phyloP scores from a whole-genome alignment of 1,284 basidiomycete species.

The Heterobasidion occidentale region DNA sequence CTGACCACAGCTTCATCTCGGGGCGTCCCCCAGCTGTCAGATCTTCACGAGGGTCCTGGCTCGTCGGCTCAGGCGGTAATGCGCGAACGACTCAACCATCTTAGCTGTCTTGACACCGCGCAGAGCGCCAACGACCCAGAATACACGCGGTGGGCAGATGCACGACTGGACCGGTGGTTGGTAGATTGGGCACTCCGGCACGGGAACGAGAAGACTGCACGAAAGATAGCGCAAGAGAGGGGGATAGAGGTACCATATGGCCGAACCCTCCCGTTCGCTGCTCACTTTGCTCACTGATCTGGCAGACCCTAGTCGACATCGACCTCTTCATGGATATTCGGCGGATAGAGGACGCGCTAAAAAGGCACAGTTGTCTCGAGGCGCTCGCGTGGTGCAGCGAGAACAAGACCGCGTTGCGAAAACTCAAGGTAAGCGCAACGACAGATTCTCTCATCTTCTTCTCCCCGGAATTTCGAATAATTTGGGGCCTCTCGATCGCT shows the following conservation, averaged over 20 bases:
- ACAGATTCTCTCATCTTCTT: slow-evolving; percentile 2
- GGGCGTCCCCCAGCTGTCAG: slow-evolving; percentile 44
- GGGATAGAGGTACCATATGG: slow-evolving; percentile 52
- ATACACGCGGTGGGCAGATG: slow-evolving; percentile 71
- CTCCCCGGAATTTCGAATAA: slow-evolving; percentile 1
- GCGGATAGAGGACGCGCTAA: slow-evolving; percentile 77
- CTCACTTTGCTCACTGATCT: not conserved
- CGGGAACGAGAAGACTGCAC: slow-evolving; percentile 65
- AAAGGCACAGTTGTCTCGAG: slow-evolving; percentile 72
- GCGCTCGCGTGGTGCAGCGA: slow-evolving; percentile 95
- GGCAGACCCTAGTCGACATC: slow-evolving; percentile 78
- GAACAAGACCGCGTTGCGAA: slow-evolving; percentile 87
- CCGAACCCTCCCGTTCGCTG: slow-evolving; percentile 2
- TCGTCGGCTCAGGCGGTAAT: slow-evolving; percentile 65
- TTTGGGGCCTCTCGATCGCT: slow-evolving; percentile 4
- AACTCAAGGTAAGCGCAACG: slow-evolving; percentile 63
- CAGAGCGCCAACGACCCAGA: slow-evolving; percentile 44
- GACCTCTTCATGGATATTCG: slow-evolving; percentile 87
- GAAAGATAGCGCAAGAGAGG: slow-evolving; percentile 60
- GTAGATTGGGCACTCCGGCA: slow-evolving; percentile 85
- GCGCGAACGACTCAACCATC: slow-evolving; percentile 64
- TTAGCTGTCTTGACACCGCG: slow-evolving; percentile 52
- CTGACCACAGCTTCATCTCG: not conserved
- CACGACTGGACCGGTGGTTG: slow-evolving; percentile 82
- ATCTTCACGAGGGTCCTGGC: slow-evolving; percentile 59